Evolutionary conservation across 768 basidiomycete genomes (phyloP), one percentile per base, ranked within the genome.

Genomic region (Bullera alba): DNA sequence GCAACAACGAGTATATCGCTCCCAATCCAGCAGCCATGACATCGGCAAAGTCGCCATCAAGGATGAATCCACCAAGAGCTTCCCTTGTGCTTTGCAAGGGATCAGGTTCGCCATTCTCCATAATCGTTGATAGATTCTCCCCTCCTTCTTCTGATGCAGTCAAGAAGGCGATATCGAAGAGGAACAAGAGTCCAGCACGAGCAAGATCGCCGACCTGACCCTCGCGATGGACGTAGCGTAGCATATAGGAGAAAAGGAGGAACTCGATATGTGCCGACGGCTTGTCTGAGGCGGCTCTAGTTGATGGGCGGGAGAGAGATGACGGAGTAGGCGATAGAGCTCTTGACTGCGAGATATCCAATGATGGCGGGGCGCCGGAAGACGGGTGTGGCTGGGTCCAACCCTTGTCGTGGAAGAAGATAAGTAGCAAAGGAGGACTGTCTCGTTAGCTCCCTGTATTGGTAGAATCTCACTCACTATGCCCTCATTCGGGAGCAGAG

Each of bases 1-100:
- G 93, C 10, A 97, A 76, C 2, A 90, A 74, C 2, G 90, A 95
- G 66, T 93, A 96, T 1, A 93, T 86, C 0, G 93, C 93, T 3
- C 89, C 85, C 10, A 97, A 71, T 15, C 91, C 90, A 2, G 93
- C 93, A 16, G 84, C 89, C 39, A 97, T 80, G 10, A 97, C 93
- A 57, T 96, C 91, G n/a, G 90, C 88, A 70, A 95, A 93, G 72
- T 96, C 93, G n/a, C 91, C 88, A 63, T 93, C 88, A 16, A 95
- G 79, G 45, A 96, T 87, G 67, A 89, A 95, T 67, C 92, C 89
- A 17, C 88, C 88, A 32, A 97, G 76, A 6, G 87, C 86, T 36
- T 92, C 77, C 1, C 86, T 85, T 1, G 89, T 87, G 65, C 91
- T 89, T 26, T 80, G 81, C 35, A 88, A 80, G 2, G 90, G 84